Percentiles rank a stretch among this genome's conserved stretches.
Evolutionary conservation across 768 basidiomycete genomes (phyloP).

Genomic region (Cubamyces sp.): DNA sequence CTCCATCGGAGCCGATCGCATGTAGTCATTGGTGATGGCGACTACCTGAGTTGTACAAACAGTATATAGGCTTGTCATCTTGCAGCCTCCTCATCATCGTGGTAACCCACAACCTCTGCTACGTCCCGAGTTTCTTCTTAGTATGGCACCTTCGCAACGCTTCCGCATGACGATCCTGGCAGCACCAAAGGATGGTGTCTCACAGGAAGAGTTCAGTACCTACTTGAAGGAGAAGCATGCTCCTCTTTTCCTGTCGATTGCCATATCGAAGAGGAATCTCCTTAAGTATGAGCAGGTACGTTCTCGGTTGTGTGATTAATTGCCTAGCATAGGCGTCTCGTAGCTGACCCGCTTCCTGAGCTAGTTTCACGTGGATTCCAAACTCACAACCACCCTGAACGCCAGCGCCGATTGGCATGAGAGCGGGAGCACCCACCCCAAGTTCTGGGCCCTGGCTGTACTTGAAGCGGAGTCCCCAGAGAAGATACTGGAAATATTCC

Average conservation of each 20-base stretch:
- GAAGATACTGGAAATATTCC: slow-evolving; percentile 7
- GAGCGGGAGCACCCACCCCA: neutral
- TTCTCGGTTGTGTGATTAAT: too few relatives aligned
- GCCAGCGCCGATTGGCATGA: neutral
- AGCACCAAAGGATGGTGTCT: neutral
- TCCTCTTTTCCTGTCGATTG: neutral
- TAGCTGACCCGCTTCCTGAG: too few relatives aligned
- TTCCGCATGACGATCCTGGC: neutral
- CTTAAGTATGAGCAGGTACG: neutral
- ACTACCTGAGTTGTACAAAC: neutral
- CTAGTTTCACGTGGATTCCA: neutral
- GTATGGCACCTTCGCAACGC: neutral
- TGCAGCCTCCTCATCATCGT: neutral
- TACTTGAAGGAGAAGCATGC: neutral
- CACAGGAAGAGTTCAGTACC: neutral
- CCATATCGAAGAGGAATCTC: neutral
- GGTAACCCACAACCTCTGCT: neutral
- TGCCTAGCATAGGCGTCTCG: too few relatives aligned
- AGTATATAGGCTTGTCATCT: neutral
- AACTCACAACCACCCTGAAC: neutral
- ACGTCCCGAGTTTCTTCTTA: neutral
- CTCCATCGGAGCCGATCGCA: too few relatives aligned
- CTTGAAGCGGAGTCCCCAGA: slow-evolving; percentile 9
- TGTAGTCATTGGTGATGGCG: too few relatives aligned
- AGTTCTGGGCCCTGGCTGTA: neutral